These are phyloP conservation scores for Candida suzukii DNA, from an alignment of 805 yeast species.

Conservation along the genomic window DNA sequence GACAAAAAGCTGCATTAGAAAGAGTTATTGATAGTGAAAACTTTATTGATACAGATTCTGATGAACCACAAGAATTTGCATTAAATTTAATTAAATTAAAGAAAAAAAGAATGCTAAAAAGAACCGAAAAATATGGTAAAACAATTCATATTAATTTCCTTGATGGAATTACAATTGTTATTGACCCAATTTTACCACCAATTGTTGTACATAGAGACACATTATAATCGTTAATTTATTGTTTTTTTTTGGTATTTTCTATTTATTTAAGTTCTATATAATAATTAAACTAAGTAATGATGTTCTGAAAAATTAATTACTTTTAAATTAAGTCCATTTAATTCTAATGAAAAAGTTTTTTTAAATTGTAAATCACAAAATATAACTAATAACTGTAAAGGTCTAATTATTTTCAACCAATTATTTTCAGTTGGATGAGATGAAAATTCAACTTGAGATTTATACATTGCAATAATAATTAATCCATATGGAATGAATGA, in stretches of 20 bases:
- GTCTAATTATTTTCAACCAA: conserved; percentile 2
- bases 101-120: conserved; percentile 16
- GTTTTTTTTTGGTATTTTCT: too few relatives aligned
- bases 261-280: not conserved
- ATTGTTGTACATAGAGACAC: not conserved
- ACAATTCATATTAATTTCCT: conserved; percentile 28
- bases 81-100: conserved; percentile 15
- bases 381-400: conserved; percentile 6
- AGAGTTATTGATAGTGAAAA: not conserved
- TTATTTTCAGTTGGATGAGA: not conserved
- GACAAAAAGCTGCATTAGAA: not conserved
- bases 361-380: conserved; percentile 16
- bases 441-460: conserved; percentile 1
- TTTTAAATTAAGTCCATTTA: conserved; percentile 2
- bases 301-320: conserved; percentile 1
- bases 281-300: not conserved
- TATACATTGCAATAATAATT: conserved; percentile 11
- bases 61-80: not conserved
- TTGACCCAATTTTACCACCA: conserved; percentile 31
- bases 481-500: conserved; percentile 5
- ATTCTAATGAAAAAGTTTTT: conserved; percentile 7
- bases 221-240: too few relatives aligned
- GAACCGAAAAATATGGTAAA: conserved; percentile 28
- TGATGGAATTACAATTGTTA: conserved; percentile 30
- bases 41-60: conserved; percentile 1